Evolutionary conservation across 1,284 basidiomycete species (phyloP).

Genomic region (Irpex sp.): DNA sequence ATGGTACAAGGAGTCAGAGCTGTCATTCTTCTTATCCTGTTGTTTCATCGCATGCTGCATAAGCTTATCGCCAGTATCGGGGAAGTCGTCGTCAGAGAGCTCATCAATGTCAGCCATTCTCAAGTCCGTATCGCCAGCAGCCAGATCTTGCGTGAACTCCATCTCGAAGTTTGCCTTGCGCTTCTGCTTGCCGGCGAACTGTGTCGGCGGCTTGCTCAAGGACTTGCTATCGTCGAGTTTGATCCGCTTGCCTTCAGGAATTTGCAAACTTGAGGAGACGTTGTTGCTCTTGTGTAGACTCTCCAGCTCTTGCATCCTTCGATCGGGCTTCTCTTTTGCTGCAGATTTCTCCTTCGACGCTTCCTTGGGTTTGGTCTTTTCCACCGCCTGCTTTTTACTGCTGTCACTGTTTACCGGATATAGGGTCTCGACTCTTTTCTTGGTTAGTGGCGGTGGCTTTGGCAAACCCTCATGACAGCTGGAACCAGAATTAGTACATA

Average conservation of each 20-base stretch:
- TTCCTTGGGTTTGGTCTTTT: not conserved
- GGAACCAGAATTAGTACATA: constrained; percentile 4
- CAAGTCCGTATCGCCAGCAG: constrained; percentile 22
- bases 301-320: constrained; percentile 39
- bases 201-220: constrained; percentile 7
- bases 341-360: constrained; percentile 19
- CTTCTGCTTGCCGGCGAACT: constrained; percentile 21
- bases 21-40: constrained; percentile 4
- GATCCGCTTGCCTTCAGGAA: constrained; percentile 40
- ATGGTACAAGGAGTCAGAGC: constrained; percentile 31
- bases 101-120: constrained; percentile 12
- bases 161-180: constrained; percentile 45
- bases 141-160: constrained; percentile 44
- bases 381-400: not conserved
- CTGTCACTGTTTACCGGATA: constrained; percentile 10
- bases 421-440: constrained; percentile 21
- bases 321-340: constrained; percentile 23
- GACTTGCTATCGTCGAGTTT: constrained; percentile 34
- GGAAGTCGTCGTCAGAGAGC: constrained; percentile 37
- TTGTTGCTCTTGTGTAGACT: constrained; percentile 41
- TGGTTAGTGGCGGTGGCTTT: constrained; percentile 46
- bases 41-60: constrained; percentile 11
- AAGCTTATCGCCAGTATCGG: constrained; percentile 37
- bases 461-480: constrained; percentile 71
- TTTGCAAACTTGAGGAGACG: constrained; percentile 39